Evolutionary conservation across 345 rosid genomes (phyloP).

Genomic region (thale cress (Arabidopsis thaliana)): DNA sequence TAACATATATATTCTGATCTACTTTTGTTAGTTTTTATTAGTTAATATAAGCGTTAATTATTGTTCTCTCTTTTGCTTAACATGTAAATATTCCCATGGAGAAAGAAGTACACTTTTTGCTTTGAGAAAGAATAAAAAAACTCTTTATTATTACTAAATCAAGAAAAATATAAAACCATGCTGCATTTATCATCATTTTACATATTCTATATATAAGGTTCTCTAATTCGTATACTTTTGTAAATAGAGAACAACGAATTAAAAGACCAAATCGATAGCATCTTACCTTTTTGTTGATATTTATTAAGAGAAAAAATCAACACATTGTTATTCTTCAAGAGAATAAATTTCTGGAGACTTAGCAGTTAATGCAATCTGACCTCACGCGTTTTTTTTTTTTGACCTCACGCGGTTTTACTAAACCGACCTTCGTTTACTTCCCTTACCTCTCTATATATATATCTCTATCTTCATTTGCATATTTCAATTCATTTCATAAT

Average conservation of each 20-base stretch:
- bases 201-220: background rate
- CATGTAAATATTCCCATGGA: slow-evolving; percentile 42
- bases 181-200: background rate
- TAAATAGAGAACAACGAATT: background rate
- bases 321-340: too few species aligned
- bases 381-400: background rate
- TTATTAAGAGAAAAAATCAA: background rate
- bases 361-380: background rate
- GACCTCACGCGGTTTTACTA: slow-evolving; percentile 37
- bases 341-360: slow-evolving; percentile 4
- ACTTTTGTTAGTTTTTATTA: slow-evolving; percentile 2
- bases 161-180: slow-evolving; percentile 28
- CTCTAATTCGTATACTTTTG: background rate
- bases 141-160: background rate
- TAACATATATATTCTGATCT: background rate
- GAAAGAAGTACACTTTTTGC: slow-evolving; percentile 26
- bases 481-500: background rate
- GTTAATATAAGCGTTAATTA: slow-evolving; percentile 12
- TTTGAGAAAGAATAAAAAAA: slow-evolving; percentile 15
- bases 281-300: too few species aligned
- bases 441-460: background rate
- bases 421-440: slow-evolving; percentile 35
- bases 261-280: too few species aligned
- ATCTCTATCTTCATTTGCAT: background rate
- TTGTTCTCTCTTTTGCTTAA: slow-evolving; percentile 27